Conservation (phyloP, 2,329 filamentous ascomycete genomes). For the Ophiosphaerella korrae region DNA sequence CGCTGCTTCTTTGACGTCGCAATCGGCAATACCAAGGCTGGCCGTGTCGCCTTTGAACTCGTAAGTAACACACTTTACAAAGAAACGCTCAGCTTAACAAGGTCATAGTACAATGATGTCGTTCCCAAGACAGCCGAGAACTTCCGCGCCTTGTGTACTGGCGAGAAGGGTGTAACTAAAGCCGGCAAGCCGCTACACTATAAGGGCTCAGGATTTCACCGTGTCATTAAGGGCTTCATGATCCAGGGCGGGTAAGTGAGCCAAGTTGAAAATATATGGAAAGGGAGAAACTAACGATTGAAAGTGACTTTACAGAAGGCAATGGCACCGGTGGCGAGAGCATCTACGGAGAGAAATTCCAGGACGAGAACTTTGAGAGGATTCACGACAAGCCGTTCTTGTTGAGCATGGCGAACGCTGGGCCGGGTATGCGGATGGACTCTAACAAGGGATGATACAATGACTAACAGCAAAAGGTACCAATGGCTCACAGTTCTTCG, state of each 20-base stretch:
- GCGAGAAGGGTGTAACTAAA: conserved; percentile 86
- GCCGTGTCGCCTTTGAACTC: conserved; percentile 86
- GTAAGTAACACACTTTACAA: conserved; percentile 50
- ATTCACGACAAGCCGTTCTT: conserved; percentile 94
- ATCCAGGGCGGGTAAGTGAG: conserved; percentile 78
- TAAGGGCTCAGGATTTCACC: conserved; percentile 91
- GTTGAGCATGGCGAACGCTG: conserved; percentile 97
- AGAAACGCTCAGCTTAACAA: conserved; percentile 1
- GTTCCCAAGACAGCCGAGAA: conserved; percentile 97
- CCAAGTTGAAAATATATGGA: too few relatives aligned
- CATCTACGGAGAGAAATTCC: conserved; percentile 97
- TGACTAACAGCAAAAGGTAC: conserved; percentile 63
- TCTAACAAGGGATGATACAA: not conserved
- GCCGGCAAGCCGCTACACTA: conserved; percentile 86
- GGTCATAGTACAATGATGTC: conserved; percentile 51
- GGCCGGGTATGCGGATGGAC: conserved; percentile 67
- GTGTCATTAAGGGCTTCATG: conserved; percentile 99
- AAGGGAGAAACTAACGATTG: not conserved
- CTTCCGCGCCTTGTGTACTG: conserved; percentile 92
- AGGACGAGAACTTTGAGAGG: conserved; percentile 91
- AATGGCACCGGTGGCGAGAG: conserved; percentile 96
- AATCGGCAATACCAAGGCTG: conserved; percentile 73
- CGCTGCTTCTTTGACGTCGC: conserved; percentile 94
- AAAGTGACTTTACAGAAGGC: conserved; percentile 84
- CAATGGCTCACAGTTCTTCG: conserved; percentile 98